Percentiles rank a stretch among this genome's conserved stretches.
Evolutionary conservation across 306 rosid species (phyloP).

Genomic region (Rosa lucieae): DNA sequence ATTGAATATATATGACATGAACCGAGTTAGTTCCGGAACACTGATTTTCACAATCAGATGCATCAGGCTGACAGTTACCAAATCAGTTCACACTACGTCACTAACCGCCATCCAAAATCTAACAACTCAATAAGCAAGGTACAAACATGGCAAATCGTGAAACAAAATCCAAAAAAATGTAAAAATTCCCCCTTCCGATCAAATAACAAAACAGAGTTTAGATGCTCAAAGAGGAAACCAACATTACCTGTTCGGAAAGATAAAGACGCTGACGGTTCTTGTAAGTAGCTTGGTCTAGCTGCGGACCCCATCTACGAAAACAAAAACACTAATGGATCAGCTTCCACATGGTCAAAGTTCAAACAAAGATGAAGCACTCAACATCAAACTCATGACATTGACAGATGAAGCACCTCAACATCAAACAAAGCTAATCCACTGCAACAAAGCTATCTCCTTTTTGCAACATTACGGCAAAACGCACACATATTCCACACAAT

Average conservation of each 20-base stretch:
- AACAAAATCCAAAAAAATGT: background rate
- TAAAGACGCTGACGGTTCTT: slow-evolving; percentile 88
- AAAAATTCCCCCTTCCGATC: no score
- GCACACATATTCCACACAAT: background rate
- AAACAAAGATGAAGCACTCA: background rate
- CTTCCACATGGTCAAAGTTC: background rate
- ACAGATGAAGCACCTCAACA: background rate
- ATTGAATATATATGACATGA: background rate
- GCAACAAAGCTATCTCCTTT: background rate
- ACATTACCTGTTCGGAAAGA: slow-evolving; percentile 74
- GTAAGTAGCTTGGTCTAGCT: slow-evolving; percentile 67
- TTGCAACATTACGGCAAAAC: no score
- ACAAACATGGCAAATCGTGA: background rate
- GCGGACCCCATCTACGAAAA: slow-evolving; percentile 79
- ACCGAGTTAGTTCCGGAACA: background rate
- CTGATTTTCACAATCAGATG: background rate
- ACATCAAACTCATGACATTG: no score
- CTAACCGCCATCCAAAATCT: background rate
- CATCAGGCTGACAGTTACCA: background rate
- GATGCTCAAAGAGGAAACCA: background rate
- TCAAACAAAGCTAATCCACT: background rate
- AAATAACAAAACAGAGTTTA: no score
- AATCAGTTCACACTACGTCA: background rate
- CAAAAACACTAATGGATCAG: slow-evolving; percentile 18
- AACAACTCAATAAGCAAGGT: background rate